Base-by-base conservation (phyloP, 164 flowering plant species). In the Tetracentron sinense region DNA sequence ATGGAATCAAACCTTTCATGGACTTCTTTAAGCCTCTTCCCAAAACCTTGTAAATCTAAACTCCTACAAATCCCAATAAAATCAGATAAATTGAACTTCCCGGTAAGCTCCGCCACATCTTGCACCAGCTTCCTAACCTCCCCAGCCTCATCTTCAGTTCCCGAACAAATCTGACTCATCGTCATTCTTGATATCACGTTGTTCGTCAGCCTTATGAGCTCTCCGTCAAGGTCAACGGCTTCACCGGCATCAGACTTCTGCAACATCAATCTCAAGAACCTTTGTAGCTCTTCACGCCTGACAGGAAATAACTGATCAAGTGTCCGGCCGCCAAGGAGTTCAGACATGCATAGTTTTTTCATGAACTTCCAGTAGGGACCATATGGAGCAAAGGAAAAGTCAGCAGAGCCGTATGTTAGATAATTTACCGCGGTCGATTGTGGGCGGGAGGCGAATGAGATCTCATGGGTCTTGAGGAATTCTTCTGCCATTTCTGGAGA, bases 341-440 rank as follows among this genome's bases (percentile, higher is more conserved):
- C 81, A 22, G 65, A 53, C 64, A 70, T 79, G 74, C 78, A 68
- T 23, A 85, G 12, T 46, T 83, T 87, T 62, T 77, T 83, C 63
- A 87, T 68, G 70, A 78, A 80, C 27, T 75, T 82, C 93, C 90
- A 85, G 62, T 82, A 83, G 0, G 84, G 82, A 0, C 90, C 90
- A 44, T 78, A 73, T 3, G 82, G 86, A 0, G 88, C 74, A 29
- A 82, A 82, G 23, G 81, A 70, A 61, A 85, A 75, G 42, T 64
- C 76, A 6, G 79, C 69, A 0, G 75, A 57, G 42, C 72, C 67
- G 52, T 85, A 80, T 6, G 78, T 73, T 14, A 85, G 69, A 58
- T 46, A 50, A 4, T 72, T 56, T 26, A 77, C 53, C 28, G 85
- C 81, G 14, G 65, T 15, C n/a, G 78, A 44, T 15, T 53, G 54